Base-by-base conservation (phyloP, 2,329 filamentous ascomycete genomes). In the Diaporthe amygdali region DNA sequence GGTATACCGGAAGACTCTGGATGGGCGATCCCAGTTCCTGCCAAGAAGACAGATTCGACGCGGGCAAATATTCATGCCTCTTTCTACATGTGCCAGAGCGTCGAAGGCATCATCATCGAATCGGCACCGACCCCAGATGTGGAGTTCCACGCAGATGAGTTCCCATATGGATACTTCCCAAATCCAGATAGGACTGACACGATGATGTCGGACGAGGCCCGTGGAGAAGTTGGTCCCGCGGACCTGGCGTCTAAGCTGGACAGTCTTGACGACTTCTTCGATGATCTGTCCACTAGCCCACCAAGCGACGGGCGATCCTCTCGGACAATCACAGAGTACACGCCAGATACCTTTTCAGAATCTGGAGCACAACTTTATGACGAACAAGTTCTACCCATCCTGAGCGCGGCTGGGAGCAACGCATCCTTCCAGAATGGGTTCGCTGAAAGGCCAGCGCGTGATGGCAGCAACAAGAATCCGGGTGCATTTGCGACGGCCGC, bases 1-100 rank as follows among this genome's bases (percentile, higher is more conserved):
- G 97, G 97, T 34, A 98, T 99, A 71, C 96, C 96, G 0, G 96
- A 98, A 79, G 92, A 95, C 27, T 96, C 94, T 20, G 96, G 96
- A 2, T 99, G 96, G 96, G 96, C 96, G 0, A 94, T 99, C 54
- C 96, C 96, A 0, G 90, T 97, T 79, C 96, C 96, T 20, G 96
- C 96, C 0, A 92, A 93, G 69, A 96, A 97, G 83, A 96, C 95
- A 0, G 92, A 93, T 68, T 90, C 91, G 41, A 98, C 96, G 5
- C 89, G 96, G 70, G 90, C 92, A 71, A 99, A 99, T 76, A 96
- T 99, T 2, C 96, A 98, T 79, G 94, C 95, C 0, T 95, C 96
- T 0, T 98, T 98, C 81, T 97, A 97, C 81, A 97, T 95, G 74
- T 98, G 95, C 78, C 93, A 94, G 67, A 92, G 90, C 73, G 86